Conservation (phyloP, 2,329 filamentous ascomycete species). For the Phialocephala subalpina region DNA sequence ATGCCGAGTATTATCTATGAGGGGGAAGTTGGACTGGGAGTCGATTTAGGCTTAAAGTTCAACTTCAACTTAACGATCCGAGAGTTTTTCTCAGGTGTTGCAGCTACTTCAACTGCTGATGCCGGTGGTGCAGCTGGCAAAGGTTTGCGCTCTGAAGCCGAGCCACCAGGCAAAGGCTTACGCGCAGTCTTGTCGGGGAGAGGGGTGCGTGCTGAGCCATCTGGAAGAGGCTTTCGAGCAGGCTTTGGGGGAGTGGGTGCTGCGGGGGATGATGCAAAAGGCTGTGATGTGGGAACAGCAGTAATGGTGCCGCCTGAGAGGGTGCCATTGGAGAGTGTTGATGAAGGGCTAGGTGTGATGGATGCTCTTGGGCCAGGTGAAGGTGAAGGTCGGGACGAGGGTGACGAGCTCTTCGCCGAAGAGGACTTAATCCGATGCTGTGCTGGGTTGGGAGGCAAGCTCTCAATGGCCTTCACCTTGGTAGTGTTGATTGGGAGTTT, state of each 20-base stretch:
- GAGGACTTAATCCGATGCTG: slow-evolving; percentile 22
- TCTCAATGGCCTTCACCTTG: slow-evolving; percentile 34
- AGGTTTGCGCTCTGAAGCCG: slow-evolving; percentile 28
- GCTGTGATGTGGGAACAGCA: slow-evolving; percentile 5
- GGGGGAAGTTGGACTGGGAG: neutral
- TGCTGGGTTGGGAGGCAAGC: slow-evolving; percentile 32
- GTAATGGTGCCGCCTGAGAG: slow-evolving; percentile 10
- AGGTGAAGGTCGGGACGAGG: slow-evolving; percentile 33
- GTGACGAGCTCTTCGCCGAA: slow-evolving; percentile 31
- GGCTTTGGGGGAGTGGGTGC: neutral
- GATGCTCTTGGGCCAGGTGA: slow-evolving; percentile 29
- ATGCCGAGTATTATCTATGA: slow-evolving; percentile 4
- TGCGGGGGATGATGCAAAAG: slow-evolving; percentile 20
- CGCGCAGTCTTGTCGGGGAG: slow-evolving; percentile 9
- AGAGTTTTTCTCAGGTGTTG: neutral
- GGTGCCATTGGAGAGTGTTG: slow-evolving; percentile 17
- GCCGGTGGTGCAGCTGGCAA: slow-evolving; percentile 24
- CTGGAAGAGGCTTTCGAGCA: slow-evolving; percentile 11
- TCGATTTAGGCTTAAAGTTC: neutral
- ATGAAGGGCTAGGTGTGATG: slow-evolving; percentile 26
- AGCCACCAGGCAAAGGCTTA: slow-evolving; percentile 4
- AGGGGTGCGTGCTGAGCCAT: slow-evolving; percentile 6
- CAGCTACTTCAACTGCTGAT: neutral
- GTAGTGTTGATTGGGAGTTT: slow-evolving; percentile 26
- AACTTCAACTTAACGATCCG: neutral